Base-by-base conservation (phyloP, 208 protist genomes). In the Acanthamoeba culbertsoni region DNA sequence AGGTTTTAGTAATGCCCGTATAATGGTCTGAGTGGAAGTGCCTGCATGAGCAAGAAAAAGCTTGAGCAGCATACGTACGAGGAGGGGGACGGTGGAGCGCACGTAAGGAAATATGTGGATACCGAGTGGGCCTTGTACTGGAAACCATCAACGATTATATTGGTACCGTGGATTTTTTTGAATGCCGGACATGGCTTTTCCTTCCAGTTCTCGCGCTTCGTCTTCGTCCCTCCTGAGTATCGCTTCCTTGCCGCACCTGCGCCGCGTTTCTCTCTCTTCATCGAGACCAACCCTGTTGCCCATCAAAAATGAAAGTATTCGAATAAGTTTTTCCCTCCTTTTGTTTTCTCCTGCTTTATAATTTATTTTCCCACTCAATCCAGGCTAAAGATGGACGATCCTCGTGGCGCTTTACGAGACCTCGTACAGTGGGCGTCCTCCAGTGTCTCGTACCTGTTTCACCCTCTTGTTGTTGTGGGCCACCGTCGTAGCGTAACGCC, bases 1-100 rank as follows among this genome's bases (percentile, higher is more conserved):
- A 92, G 0, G 23, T 31, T 45, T 79, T 79, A 63, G 55, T 79
- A 5, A 92, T 48, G 42, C 88, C 88, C 2, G 65, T 92, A 63
- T 92, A 92, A 63, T 92, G 88, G 42, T 92, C 88, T 0, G 43
- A 63, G 48, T 92, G 88, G 43, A 75, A 75, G 63, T 92, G 88
- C 46, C 82, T 90, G 53, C 8, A 68, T 10, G 68, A 62, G 10
- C 46, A 48, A 16, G 46, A 2, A 14, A 46, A n/a, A 53, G 75
- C 51, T n/a, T 45, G 8, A 28, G 8, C 6, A 20, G 4, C 2
- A 86, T 28, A 33, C 8, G n/a, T 16, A 55, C 28, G 33, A 62
- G 18, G 23, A 1, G 5, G 6, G 18, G 18, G 46, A 2, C 1
- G 45, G 1, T 2, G 23, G 3, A 1, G 33, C 82, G 31, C n/a